Evolutionary conservation across 257 asterid species (phyloP).

Genomic region (Lithospermum erythrorhizon): DNA sequence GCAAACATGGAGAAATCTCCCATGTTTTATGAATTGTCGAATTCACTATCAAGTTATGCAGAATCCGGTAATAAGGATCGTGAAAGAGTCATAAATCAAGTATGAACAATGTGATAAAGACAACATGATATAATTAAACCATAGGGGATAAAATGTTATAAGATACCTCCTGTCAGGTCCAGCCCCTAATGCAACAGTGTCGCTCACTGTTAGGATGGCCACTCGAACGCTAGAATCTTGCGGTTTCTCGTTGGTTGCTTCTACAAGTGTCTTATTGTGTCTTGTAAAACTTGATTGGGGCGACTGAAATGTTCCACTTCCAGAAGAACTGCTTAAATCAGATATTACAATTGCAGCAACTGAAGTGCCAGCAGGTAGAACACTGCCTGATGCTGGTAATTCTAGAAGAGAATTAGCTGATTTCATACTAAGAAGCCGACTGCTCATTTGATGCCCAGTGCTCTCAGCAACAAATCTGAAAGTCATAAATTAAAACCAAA

Average conservation of each 20-base stretch:
- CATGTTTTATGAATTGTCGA: neutral
- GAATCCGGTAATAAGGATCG: neutral
- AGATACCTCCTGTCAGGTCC: conserved; percentile 85
- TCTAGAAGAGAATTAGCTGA: conserved; percentile 84
- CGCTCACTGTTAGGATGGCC: conserved; percentile 87
- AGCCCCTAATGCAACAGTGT: conserved; percentile 68
- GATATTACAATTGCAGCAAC: conserved; percentile 60
- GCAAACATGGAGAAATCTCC: no score
- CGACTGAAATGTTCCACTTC: conserved; percentile 21
- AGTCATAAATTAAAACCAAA: conserved; percentile 8
- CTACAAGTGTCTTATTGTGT: conserved; percentile 19
- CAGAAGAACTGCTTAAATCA: conserved; percentile 41
- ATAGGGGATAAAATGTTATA: conserved; percentile 7
- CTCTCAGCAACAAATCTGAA: conserved; percentile 87
- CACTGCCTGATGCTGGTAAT: conserved; percentile 57
- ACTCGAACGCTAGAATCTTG: conserved; percentile 42
- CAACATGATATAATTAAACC: neutral
- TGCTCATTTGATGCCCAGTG: conserved; percentile 84
- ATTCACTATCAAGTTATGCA: neutral
- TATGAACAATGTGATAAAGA: conserved; percentile 2
- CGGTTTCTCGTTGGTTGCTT: conserved; percentile 15
- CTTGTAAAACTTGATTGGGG: conserved; percentile 14
- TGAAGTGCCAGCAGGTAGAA: conserved; percentile 54
- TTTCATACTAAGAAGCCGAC: conserved; percentile 88
- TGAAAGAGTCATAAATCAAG: neutral